These are phyloP conservation scores for Dryas octopetala DNA, from an alignment of 306 rosid species.

Conservation along the genomic window DNA sequence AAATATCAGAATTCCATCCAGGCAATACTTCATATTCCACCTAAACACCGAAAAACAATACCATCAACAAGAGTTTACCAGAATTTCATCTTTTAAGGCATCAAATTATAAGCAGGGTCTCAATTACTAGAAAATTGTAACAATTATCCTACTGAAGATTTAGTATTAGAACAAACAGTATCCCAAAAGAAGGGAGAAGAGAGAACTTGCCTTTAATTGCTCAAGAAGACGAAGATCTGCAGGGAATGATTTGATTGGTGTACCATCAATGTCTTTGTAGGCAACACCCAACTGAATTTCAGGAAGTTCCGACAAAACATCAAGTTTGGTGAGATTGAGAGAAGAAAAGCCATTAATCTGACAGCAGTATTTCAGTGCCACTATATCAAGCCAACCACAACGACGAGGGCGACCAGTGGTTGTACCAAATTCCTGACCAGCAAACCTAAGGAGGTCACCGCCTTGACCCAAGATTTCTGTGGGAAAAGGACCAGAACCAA, in stretches of 20 bases:
- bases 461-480: constrained; percentile 78
- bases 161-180: not conserved
- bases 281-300: constrained; percentile 78
- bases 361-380: constrained; percentile 67
- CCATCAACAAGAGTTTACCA: constrained; percentile 13
- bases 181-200: not conserved
- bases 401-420: constrained; percentile 97
- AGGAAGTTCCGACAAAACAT: constrained; percentile 74
- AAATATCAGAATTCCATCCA: constrained; percentile 87
- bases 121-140: not conserved
- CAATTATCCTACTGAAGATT: not conserved
- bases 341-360: constrained; percentile 90
- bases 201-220: constrained; percentile 62
- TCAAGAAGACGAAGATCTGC: constrained; percentile 84
- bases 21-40: constrained; percentile 86
- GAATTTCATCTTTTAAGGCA: not conserved
- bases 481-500: constrained; percentile 97
- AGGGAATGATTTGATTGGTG: constrained; percentile 70
- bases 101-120: not conserved
- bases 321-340: constrained; percentile 89
- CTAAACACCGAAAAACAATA: constrained; percentile 38
- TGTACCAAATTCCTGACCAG: constrained; percentile 98
- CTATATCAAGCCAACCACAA: constrained; percentile 97
- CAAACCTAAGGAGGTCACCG: constrained; percentile 85
- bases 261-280: constrained; percentile 64